Base-by-base conservation (phyloP, 768 basidiomycete species). In the Obba rivulosa region DNA sequence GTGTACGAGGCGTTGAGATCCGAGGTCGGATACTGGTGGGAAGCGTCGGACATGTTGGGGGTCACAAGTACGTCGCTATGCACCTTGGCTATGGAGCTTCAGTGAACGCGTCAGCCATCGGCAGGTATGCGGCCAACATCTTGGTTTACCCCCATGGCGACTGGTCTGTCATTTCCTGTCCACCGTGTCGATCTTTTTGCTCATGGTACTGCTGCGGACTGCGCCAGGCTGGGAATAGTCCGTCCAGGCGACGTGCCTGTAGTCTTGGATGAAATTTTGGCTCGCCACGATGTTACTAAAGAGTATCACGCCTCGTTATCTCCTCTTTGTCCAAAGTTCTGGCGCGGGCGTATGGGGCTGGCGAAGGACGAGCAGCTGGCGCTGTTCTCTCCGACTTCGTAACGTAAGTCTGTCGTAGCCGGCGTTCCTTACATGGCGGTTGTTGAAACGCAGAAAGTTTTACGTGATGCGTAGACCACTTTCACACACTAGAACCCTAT, bases 11-110 rank as follows among this genome's bases (percentile, higher is more conserved):
- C 80, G 2, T 60, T 93, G 22, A 66, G 68, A 16, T 66, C 70
- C 3, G 84, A 87, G 58, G 63, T 86, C 54, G 52, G 56, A 72
- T 72, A 20, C 62, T 62, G 38, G 68, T 91, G 2, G 79, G 79
- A 3, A 80, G 88, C 53, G 77, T 84, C 5, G 85, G 77, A 2
- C 90, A 93, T 63, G 81, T 93, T 43, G 90, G 91, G 1, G 88
- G 88, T 21, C 90, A 93, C 66, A 75, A 87, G 89, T 87, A 59
- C 61, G 82, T 73, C 22, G 21, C 17, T 40, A 39, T 17, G 38
- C 38, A 7, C 21, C n/a, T 9, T 35, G 34, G 34, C n/a, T n/a
- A 9, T 35, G 9, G 20, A n/a, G 3, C 11, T 24, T 9, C 23
- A 25, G 9, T 18, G 8, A 17, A 4, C 23, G 11, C 42, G 22